Evolutionary conservation across 106 monocot genomes (phyloP), one percentile per base, ranked within the genome.

Genomic region (Alisma plantagoaquatica): DNA sequence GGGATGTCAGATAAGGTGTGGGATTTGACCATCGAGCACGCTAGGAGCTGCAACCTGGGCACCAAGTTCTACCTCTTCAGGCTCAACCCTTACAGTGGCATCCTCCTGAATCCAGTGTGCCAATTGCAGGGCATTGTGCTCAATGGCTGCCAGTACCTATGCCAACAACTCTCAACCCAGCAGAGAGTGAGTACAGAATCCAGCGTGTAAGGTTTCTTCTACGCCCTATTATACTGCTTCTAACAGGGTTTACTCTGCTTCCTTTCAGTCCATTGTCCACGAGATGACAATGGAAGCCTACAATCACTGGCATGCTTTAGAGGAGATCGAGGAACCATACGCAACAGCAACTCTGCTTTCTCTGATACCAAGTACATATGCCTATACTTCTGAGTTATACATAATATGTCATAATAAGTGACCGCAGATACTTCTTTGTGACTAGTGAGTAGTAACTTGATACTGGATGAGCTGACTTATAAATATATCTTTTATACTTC

Each of bases 1-100:
- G 61, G 60, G 8, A 75, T 80, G 74, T 71, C 80, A 1, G 75
- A 80, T 15, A 65, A 31, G 33, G 45, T 52, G 62, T 80, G 75
- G 80, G 80, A 80, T 32, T 23, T 8, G 11, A 62, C 52, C 3
- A 10, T 66, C 16, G 22, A 10, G 25, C 80, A 80, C 10, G 80
- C 80, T 0, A 66, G 47, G 33, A 71, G 62, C 15, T 75, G 75
- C 49, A 18, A 19, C 16, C 1, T 60, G 23, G 65, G 56, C 17
- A 43, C 23, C 14, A 74, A 65, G 54, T 20, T 70, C 17, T 79
- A 65, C 66, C 25, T 60, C 21, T 31, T 61, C 27, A 20, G 30
- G 10, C n/a, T n/a, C n/a, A 28, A 43, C 0, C 43, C 31, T 3
- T 28, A 41, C 28, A 33, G 35, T n/a, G 33, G 41, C 51, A 20